Conservation (phyloP, 768 basidiomycete genomes). For the Trichaptum fuscoviolaceum region DNA sequence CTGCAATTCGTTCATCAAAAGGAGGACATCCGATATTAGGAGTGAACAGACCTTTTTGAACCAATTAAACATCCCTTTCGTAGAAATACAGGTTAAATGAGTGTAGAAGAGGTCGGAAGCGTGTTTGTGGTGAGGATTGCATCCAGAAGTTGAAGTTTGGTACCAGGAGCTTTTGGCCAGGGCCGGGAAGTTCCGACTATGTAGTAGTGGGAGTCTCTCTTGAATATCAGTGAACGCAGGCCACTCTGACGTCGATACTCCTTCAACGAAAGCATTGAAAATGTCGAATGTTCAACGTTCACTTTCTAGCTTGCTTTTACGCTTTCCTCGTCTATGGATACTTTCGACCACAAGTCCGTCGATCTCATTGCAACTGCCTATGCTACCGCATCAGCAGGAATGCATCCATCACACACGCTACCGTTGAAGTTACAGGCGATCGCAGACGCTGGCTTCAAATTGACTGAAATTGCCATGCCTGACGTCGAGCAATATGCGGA, state of each 20-base stretch:
- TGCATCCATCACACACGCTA: constrained; percentile 25
- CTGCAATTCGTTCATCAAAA: constrained; percentile 20
- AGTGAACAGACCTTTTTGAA: not conserved
- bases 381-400: constrained; percentile 27
- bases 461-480: constrained; percentile 23
- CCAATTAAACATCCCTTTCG: not conserved
- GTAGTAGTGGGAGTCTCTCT: too few species aligned
- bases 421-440: constrained; percentile 26
- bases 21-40: not conserved
- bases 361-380: constrained; percentile 16
- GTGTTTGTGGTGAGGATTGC: not conserved
- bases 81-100: not conserved
- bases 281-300: not conserved
- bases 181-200: too few species aligned
- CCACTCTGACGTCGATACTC: not conserved
- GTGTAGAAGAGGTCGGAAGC: not conserved
- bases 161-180: too few species aligned
- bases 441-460: constrained; percentile 22
- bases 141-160: not conserved
- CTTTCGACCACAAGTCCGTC: not conserved
- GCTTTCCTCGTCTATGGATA: not conserved
- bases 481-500: constrained; percentile 23
- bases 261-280: not conserved
- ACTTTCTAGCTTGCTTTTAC: not conserved
- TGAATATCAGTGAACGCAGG: too few species aligned